Percentiles rank a stretch among this genome's conserved stretches.
Evolutionary conservation across 108 stramenopile species (phyloP).

Genomic region (Nitzschia sp.): DNA sequence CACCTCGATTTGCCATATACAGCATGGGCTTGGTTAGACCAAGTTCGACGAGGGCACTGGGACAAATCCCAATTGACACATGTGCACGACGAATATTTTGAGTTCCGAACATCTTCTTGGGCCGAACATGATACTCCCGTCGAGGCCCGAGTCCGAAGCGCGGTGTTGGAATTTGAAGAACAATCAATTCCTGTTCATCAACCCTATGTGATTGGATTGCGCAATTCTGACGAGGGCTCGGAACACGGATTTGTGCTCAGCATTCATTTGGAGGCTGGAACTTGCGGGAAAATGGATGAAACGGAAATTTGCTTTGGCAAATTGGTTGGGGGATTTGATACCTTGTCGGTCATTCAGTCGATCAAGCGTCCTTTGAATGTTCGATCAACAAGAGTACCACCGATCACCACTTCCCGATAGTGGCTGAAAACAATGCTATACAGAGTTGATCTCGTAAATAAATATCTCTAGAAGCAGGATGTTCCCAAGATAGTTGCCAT

Average conservation of each 20-base stretch:
- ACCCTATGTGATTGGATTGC: slow-evolving; percentile 44
- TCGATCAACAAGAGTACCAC: background rate
- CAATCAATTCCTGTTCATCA: slow-evolving; percentile 21
- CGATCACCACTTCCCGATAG: no score
- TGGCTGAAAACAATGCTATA: no score
- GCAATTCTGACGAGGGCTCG: slow-evolving; percentile 4
- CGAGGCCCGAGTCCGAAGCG: background rate
- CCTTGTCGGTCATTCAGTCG: slow-evolving; percentile 11
- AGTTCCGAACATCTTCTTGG: background rate
- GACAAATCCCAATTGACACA: slow-evolving; percentile 29
- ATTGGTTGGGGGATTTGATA: slow-evolving; percentile 45
- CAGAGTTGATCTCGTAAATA: no score
- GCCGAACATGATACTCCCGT: no score
- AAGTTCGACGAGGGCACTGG: slow-evolving; percentile 42
- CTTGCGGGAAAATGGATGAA: slow-evolving; percentile 21
- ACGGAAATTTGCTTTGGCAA: slow-evolving; percentile 51
- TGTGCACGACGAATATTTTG: slow-evolving; percentile 23
- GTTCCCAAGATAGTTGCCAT: no score
- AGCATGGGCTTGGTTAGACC: slow-evolving; percentile 49
- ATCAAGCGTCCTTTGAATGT: background rate
- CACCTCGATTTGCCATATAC: slow-evolving; percentile 46
- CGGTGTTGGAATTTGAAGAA: slow-evolving; percentile 36
- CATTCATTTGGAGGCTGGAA: background rate
- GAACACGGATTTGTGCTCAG: background rate
- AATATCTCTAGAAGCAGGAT: no score